These are phyloP conservation scores for Dillenia turbinata DNA, from an alignment of 164 flowering plant species.

Conservation along the genomic window DNA sequence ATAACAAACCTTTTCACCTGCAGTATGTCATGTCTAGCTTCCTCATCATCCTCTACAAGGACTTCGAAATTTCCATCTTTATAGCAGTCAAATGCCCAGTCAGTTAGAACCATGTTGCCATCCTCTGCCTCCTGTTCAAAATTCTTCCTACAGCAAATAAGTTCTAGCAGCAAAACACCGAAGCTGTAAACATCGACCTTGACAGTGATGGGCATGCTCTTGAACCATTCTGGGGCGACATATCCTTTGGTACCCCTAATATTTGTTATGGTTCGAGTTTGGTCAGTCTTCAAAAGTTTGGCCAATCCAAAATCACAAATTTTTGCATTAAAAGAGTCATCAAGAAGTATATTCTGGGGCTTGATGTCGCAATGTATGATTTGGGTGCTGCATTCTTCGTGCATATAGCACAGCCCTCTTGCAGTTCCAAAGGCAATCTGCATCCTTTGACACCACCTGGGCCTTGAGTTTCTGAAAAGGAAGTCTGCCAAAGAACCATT, in stretches of 20 bases:
- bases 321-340: constrained; percentile 10
- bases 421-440: constrained; percentile 19
- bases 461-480: constrained; percentile 18
- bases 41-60: constrained; percentile 18
- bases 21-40: constrained; percentile 6
- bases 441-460: constrained; percentile 12
- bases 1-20: constrained; percentile 15
- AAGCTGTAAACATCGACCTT: constrained; percentile 29
- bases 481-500: constrained; percentile 15
- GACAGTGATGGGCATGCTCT: constrained; percentile 15
- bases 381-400: constrained; percentile 18
- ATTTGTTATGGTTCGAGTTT: constrained; percentile 13
- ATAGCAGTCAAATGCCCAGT: constrained; percentile 20
- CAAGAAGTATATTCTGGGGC: constrained; percentile 23
- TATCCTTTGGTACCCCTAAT: constrained; percentile 26
- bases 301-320: constrained; percentile 31
- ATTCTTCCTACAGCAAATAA: constrained; percentile 16
- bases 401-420: constrained; percentile 19
- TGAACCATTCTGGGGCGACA: constrained; percentile 28
- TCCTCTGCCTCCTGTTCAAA: neutral
- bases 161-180: constrained; percentile 24
- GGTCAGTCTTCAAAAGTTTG: constrained; percentile 17
- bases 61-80: neutral
- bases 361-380: constrained; percentile 26
- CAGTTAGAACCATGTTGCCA: constrained; percentile 6